Evolutionary conservation across 768 basidiomycete genomes (phyloP).

Genomic region (Pisolithus sp.): DNA sequence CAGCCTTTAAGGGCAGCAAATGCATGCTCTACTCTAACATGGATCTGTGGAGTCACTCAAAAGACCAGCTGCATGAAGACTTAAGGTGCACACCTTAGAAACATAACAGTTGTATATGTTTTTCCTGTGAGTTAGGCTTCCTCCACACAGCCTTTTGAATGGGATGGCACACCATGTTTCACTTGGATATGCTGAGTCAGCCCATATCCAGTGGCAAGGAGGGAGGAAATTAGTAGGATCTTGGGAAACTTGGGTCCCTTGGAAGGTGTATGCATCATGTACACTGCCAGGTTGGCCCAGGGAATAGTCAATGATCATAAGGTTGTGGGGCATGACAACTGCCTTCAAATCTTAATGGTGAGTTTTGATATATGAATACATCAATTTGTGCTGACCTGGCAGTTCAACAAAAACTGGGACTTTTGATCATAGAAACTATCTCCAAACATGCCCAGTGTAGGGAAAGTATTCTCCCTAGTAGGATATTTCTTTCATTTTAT

Average conservation of each 20-base stretch:
- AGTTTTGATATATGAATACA: neutral
- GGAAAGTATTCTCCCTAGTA: no score
- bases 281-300: constrained; percentile 23
- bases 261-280: constrained; percentile 12
- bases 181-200: neutral
- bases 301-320: constrained; percentile 24
- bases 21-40: neutral
- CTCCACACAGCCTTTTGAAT: constrained; percentile 8
- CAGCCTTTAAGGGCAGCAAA: neutral
- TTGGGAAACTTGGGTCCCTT: neutral
- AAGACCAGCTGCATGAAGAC: neutral
- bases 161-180: constrained; percentile 1
- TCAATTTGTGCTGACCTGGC: neutral
- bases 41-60: neutral
- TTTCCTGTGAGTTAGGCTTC: neutral
- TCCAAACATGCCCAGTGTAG: neutral
- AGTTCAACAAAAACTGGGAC: neutral
- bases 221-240: neutral
- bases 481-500: no score
- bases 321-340: constrained; percentile 19
- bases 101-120: neutral
- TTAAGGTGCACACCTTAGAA: neutral
- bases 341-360: constrained; percentile 9
- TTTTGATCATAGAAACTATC: constrained; percentile 5
- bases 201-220: neutral